Percentiles rank a stretch among this genome's conserved stretches.
Conservation (phyloP, 345 rosid species). For the Cardamine chenopodiifolia region DNA sequence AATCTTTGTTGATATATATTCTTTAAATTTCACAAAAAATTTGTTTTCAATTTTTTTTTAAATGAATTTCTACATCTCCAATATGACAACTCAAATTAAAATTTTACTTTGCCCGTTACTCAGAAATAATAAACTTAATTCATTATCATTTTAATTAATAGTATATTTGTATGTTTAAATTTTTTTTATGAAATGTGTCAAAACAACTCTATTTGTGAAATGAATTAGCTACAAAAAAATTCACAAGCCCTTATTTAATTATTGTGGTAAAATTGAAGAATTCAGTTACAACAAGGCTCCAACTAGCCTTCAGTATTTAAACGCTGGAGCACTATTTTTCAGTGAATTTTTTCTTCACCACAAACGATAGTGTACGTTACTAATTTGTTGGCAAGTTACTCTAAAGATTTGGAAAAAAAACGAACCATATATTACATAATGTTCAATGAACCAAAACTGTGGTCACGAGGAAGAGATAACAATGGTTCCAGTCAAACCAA, state of each 20-base stretch:
- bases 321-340: no score
- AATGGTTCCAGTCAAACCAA: not conserved
- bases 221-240: not conserved
- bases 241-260: not conserved
- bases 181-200: not conserved
- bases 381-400: not conserved
- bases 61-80: not conserved
- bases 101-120: no score
- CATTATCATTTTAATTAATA: no score
- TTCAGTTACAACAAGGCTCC: not conserved
- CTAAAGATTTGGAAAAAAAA: not conserved
- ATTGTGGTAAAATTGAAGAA: not conserved
- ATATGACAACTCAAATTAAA: not conserved
- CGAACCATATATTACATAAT: not conserved
- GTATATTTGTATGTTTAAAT: no score
- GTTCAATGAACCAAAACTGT: not conserved
- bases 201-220: not conserved
- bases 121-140: no score
- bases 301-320: not conserved
- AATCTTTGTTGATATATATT: no score
- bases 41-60: no score
- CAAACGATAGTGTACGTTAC: not conserved
- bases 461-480: not conserved
- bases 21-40: no score
- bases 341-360: no score